Base-by-base conservation (phyloP, 75 land plant genomes). In the Pinus tabuliformis region DNA sequence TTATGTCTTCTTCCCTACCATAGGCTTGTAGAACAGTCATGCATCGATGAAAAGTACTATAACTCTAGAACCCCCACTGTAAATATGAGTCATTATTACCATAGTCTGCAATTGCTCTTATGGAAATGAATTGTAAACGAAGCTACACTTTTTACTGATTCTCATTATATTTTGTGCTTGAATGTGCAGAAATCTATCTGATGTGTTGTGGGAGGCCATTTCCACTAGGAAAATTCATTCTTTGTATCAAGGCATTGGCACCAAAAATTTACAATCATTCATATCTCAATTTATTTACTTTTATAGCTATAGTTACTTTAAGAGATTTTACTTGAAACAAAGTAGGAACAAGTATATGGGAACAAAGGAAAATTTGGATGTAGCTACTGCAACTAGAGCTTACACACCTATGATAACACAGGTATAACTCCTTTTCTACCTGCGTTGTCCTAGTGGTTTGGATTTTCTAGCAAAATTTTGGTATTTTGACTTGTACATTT, bases 341-440 rank as follows among this genome's bases (percentile, higher is more conserved):
- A 86, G 88, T 70, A 85, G 84, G 15, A 28, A 59, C 0, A 92
- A 80, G 73, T 79, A 78, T 37, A 80, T 95, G 70, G 95, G 95
- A 54, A 91, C 96, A n/a, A 86, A 72, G 37, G 88, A 95, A 52
- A 95, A 95, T 76, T 80, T 95, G 60, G 24, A 89, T 39, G 78
- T 95, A 59, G 98, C 92, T 77, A 92, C 93, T n/a, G 95, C 95
- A 33, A 95, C 95, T 76, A 95, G 96, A 59, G 88, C 92, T 58
- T 95, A 95, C 80, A 95, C 93, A 36, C 86, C 73, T 4, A 63
- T 95, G 52, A 54, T 90, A 9, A 95, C 89, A 21, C 98, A 95
- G 88, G 5, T 5, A 37, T 0, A 37, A 0, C 39, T 37, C 5
- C 39, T 37, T 37, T 5, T 37, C 39, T 61, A 9, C 36, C 12